Evolutionary conservation across 139 green algal species (phyloP).

Genomic region (Eudorina sp.): DNA sequence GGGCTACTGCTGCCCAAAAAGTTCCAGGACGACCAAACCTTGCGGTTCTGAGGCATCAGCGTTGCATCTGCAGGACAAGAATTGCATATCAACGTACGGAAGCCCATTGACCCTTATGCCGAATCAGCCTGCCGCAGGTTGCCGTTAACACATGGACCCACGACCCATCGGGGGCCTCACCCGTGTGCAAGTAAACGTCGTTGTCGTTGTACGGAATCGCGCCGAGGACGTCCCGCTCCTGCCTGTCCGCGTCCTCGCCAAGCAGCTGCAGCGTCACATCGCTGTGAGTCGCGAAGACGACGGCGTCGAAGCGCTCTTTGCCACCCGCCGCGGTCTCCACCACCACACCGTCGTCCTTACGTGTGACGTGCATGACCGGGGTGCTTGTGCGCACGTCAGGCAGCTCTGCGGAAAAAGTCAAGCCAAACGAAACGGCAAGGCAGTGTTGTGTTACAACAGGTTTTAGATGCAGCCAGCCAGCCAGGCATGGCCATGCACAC

Average conservation of each 20-base stretch:
- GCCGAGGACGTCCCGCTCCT: conserved; percentile 77
- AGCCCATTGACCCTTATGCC: no score
- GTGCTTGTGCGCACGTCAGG: conserved; percentile 77
- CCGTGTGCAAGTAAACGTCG: conserved; percentile 91
- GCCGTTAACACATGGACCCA: no score
- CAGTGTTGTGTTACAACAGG: no score
- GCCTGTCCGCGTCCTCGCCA: conserved; percentile 58
- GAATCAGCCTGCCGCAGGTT: no score
- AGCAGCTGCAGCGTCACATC: conserved; percentile 85
- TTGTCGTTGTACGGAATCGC: conserved; percentile 90
- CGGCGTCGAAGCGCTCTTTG: conserved; percentile 77
- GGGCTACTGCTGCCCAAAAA: conserved; percentile 70
- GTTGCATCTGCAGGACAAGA: conserved; percentile 36
- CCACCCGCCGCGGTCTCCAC: conserved; percentile 58
- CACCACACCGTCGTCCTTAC: conserved; percentile 10
- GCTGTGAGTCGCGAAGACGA: conserved; percentile 90
- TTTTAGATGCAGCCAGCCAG: no score
- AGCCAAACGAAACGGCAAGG: neutral
- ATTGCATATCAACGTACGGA: no score
- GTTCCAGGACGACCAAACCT: conserved; percentile 94
- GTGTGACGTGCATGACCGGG: conserved; percentile 63
- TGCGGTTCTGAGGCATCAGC: conserved; percentile 85
- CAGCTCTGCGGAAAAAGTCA: conserved; percentile 75
- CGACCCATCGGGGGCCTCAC: no score
- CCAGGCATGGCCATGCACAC: no score